Conservation (phyloP, 345 rosid species). For the Camelina neglecta region DNA sequence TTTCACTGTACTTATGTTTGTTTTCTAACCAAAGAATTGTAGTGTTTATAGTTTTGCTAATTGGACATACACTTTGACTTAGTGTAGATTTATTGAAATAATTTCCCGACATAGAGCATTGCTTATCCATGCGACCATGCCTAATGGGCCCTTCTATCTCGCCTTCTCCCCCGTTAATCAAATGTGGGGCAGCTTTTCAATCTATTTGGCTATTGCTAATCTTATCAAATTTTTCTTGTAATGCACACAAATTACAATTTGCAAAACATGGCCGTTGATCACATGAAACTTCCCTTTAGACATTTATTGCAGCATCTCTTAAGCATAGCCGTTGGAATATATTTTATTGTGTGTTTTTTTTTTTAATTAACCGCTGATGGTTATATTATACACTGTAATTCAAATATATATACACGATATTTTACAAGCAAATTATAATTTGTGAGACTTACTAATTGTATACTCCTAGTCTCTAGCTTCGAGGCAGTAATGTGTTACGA, state of each 20-base stretch:
- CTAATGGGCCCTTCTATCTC: conserved; percentile 27
- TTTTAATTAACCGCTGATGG: neutral
- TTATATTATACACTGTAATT: too few species aligned
- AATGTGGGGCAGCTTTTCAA: neutral
- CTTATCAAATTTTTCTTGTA: conserved; percentile 6
- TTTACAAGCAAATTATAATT: too few species aligned
- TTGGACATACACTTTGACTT: conserved; percentile 19
- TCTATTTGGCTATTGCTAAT: neutral
- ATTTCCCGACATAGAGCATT: conserved; percentile 22
- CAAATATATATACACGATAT: too few species aligned
- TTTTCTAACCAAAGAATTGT: neutral
- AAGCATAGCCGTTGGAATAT: conserved; percentile 3
- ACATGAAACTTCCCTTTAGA: neutral
- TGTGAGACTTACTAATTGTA: too few species aligned
- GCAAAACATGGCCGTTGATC: conserved; percentile 21
- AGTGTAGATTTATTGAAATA: conserved; percentile 7
- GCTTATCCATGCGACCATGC: conserved; percentile 21
- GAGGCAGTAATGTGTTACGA: conserved; percentile 15
- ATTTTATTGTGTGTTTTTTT: neutral
- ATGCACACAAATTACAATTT: conserved; percentile 26
- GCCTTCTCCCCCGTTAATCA: conserved; percentile 32
- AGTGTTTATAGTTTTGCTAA: conserved; percentile 27
- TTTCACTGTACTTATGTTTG: conserved; percentile 9
- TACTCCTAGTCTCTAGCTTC: neutral
- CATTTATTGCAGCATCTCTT: neutral